Evolutionary conservation across 2,329 filamentous ascomycete species (phyloP).

Genomic region (Eutypella sp.): DNA sequence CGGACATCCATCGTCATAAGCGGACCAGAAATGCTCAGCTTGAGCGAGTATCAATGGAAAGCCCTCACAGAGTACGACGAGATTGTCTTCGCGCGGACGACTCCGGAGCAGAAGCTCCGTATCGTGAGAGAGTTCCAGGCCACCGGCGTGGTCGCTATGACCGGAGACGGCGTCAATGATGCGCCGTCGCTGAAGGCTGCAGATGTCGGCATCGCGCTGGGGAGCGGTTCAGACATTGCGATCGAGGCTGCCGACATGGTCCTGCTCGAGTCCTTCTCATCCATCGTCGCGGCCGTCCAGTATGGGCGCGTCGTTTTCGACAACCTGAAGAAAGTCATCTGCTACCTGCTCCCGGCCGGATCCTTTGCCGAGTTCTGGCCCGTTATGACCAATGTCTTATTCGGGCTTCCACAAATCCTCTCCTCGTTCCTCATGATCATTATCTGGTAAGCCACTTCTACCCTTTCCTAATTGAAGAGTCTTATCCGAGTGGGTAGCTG

Average conservation of each 20-base stretch:
- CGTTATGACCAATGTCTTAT: constrained; percentile 66
- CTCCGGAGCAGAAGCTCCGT: constrained; percentile 72
- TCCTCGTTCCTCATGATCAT: constrained; percentile 70
- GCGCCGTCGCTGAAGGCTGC: constrained; percentile 74
- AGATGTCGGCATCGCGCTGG: constrained; percentile 79
- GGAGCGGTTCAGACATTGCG: constrained; percentile 76
- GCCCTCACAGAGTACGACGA: constrained; percentile 60
- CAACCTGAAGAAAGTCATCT: constrained; percentile 71
- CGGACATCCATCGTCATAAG: constrained; percentile 56
- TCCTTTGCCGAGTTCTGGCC: constrained; percentile 74
- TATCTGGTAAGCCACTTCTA: constrained; percentile 43
- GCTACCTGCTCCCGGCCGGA: constrained; percentile 69
- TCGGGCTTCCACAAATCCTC: constrained; percentile 68
- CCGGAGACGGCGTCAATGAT: constrained; percentile 84
- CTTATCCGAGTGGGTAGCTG: too few species aligned
- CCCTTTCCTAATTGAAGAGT: too few species aligned
- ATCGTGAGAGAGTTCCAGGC: constrained; percentile 72
- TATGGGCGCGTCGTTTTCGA: constrained; percentile 75
- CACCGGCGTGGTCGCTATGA: constrained; percentile 70
- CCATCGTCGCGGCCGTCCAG: constrained; percentile 66
- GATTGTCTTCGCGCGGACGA: constrained; percentile 72
- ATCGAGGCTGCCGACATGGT: constrained; percentile 80
- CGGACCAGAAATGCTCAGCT: constrained; percentile 58
- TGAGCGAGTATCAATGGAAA: constrained; percentile 67
- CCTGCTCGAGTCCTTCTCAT: constrained; percentile 68